Base-by-base conservation (phyloP, 2,329 filamentous ascomycete genomes). In the Xylariaceae sp. region DNA sequence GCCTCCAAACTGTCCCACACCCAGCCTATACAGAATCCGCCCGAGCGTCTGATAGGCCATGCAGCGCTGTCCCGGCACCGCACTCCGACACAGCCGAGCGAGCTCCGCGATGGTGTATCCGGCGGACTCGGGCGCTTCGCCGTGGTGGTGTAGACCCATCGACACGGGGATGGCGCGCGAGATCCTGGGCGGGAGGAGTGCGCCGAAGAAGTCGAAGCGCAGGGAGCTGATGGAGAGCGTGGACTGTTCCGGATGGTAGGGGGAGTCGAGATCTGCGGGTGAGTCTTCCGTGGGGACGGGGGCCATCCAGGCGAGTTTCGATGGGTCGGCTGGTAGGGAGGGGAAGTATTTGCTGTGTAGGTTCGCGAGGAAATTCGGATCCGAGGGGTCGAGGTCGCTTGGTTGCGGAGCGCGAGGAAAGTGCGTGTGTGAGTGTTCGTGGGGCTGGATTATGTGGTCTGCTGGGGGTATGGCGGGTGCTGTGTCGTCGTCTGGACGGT, bases 291-390 rank as follows among this genome's bases (percentile, higher is more conserved):
- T 83, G 6, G 84, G 83, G 44, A 87, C 64, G 12, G 87, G 85
- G 44, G 85, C 83, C 81, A 97, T 94, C 92, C 92, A 99, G 17
- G 89, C 88, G 4, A 96, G 81, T 46, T 89, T 86, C 51, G 85
- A 84, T 0, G 91, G 90, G 68, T 96, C 89, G 47, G 90, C 83
- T 2, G 91, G 83, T 1, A 96, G 84, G 54, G 84, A 82, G 11
- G 94, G 91, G 70, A 96, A 99, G 78, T 96, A 99, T 68, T 96
- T 96, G 18, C 83, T 73, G 75, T 96, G 91, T 6, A 99, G 82
- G 49, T 89, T 86, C 42, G 81, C 71, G 50, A 97, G 83, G 72
- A 97, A 97, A 63, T 89, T 77, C 0, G 89, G 86, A 51, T 91
- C 89, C 35, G 82, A 75, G 0, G 91, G 90, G 66, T 97, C 89